Conservation (phyloP, 805 yeast species). For the Ogataea trehalophila region DNA sequence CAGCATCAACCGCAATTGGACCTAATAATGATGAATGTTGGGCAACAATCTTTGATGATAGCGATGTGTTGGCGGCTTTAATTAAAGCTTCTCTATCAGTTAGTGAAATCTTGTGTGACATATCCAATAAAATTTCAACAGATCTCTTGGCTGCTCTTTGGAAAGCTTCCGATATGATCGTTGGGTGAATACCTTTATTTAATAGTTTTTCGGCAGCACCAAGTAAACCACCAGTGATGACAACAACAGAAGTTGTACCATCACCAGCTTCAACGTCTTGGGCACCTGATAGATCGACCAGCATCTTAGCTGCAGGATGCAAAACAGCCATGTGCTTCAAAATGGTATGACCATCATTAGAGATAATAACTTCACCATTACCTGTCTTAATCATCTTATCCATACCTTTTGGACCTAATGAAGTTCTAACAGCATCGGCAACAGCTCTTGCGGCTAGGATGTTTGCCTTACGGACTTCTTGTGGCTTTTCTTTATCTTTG, state of each 20-base stretch:
- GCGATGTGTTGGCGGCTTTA: slow-evolving; percentile 91
- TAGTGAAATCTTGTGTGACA: slow-evolving; percentile 79
- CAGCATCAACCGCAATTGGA: slow-evolving; percentile 93
- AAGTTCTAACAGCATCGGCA: slow-evolving; percentile 91
- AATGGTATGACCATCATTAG: slow-evolving; percentile 98
- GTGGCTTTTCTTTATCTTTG: slow-evolving; percentile 91
- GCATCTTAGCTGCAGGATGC: slow-evolving; percentile 98
- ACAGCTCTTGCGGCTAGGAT: slow-evolving; percentile 92
- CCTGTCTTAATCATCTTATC: slow-evolving; percentile 97
- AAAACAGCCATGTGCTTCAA: slow-evolving; percentile 95
- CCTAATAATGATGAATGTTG: slow-evolving; percentile 84
- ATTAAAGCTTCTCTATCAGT: slow-evolving; percentile 76
- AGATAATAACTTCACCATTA: slow-evolving; percentile 85
- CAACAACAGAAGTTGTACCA: slow-evolving; percentile 97
- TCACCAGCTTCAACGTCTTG: slow-evolving; percentile 99
- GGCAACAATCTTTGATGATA: slow-evolving; percentile 91
- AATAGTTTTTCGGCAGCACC: slow-evolving; percentile 93
- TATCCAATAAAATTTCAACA: slow-evolving; percentile 73
- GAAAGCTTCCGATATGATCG: slow-evolving; percentile 88
- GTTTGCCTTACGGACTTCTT: slow-evolving; percentile 85
- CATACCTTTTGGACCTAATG: slow-evolving; percentile 99
- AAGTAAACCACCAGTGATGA: slow-evolving; percentile 86
- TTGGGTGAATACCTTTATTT: slow-evolving; percentile 91
- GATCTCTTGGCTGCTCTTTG: slow-evolving; percentile 83
- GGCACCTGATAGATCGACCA: slow-evolving; percentile 93